Percentiles rank a stretch among this genome's conserved stretches.
These are phyloP conservation scores for Aspergillus diversus DNA, from an alignment of 495 filamentous ascomycete genomes.

Conservation along the genomic window DNA sequence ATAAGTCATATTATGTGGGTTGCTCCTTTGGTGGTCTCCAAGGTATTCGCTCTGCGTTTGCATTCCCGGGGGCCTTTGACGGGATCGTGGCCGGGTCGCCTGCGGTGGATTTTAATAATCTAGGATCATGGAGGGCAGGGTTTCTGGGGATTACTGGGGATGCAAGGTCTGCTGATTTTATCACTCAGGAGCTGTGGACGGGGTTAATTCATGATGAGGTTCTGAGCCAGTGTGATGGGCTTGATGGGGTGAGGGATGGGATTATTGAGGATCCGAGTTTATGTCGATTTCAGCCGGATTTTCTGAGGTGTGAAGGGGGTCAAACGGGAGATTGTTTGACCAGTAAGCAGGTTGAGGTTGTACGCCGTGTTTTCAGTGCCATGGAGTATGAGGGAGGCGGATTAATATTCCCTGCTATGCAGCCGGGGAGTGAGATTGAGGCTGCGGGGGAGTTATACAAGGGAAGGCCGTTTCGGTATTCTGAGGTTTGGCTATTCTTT, in stretches of 20 bases:
- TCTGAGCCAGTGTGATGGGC: constrained; percentile 57
- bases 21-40: constrained; percentile 49
- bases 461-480: constrained; percentile 3
- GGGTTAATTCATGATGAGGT: constrained; percentile 50
- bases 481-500: background rate
- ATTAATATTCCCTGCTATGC: constrained; percentile 48
- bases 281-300: constrained; percentile 52
- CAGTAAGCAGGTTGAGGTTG: constrained; percentile 11
- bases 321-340: background rate
- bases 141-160: constrained; percentile 38
- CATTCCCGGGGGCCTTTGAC: constrained; percentile 53
- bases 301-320: constrained; percentile 43
- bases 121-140: constrained; percentile 43
- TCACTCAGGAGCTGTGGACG: constrained; percentile 46
- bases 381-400: constrained; percentile 44
- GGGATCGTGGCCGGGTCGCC: constrained; percentile 59
- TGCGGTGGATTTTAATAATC: constrained; percentile 41
- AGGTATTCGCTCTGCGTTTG: constrained; percentile 40
- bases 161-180: constrained; percentile 41
- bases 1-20: constrained; percentile 45
- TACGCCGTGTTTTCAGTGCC: constrained; percentile 52
- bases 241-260: constrained; percentile 57
- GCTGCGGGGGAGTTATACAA: constrained; percentile 24
- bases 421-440: constrained; percentile 29
- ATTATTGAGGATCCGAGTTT: constrained; percentile 57